Base-by-base conservation (phyloP, 148 eudicot genomes). In the Vaccinium corymbosum region DNA sequence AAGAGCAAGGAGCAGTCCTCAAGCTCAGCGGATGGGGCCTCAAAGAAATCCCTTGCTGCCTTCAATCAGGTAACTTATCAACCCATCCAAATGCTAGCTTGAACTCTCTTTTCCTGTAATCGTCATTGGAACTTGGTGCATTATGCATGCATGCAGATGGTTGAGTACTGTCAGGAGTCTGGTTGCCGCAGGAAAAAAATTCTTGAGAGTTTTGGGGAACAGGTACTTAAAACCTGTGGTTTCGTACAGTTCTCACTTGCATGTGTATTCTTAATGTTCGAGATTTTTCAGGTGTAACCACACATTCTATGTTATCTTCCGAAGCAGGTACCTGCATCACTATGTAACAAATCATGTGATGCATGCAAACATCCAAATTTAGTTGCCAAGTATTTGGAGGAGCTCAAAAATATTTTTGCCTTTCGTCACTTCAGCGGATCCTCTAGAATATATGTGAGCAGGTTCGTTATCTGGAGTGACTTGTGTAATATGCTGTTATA, bases 141-240 rank as follows among this genome's bases (percentile, higher is more conserved):
- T 59, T 57, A 29, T 86, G 22, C 49, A 15, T 72, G 49, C 68
- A 66, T 88, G 79, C 89, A 95, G 98, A 92, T 95, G 93, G 89
- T 90, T 82, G 97, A 92, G 83, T 95, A 93, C 81, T 95, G 98
- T 87, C 95, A 95, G 89, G 91, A 87, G 73, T 83, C 92, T 82
- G 89, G 90, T 75, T 95, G 98, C 80, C 97, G 98, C 59, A 90
- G 98, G 91, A 92, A 88, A 89, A 93, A 89, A 87, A 91, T 95
- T 86, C 95, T 95, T 42, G 93, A 88, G 88, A 86, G 92, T 88
- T 95, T 95, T 90, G 98, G 97, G 77, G 98, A 95, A 82, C 91
- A 92, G 98, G 98, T 95, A 85, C 56, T 51, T 80, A 59, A 61
- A 68, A 55, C 70, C 84, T 64, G 48, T 73, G 66, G 70, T 85